Base-by-base conservation (phyloP, 306 rosid species). In the Cicer cuneatum region DNA sequence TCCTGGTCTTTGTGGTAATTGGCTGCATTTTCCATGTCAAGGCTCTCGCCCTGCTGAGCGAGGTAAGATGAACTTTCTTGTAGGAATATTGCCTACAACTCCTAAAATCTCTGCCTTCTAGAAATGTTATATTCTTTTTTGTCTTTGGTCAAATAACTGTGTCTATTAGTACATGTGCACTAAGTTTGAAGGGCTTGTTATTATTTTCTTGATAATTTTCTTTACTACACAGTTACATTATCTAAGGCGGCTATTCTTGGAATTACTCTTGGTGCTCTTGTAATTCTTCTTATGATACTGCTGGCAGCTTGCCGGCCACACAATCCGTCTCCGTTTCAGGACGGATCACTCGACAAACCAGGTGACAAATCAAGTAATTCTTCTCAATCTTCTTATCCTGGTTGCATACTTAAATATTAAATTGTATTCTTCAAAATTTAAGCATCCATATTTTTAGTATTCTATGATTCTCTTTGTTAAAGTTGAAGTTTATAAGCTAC, bases 191-290 rank as follows among this genome's bases (percentile, higher is more conserved):
- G 18, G 14, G 19, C 10, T 4, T 6, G 1, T 12, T 6, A 7
- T 14, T 59, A 59, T 59, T 33, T 33, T 21, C 11, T 52, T 49
- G 57, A 75, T 38, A 48, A 66, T 45, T 24, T 12, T 35, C 38
- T 61, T 77, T 56, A 51, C 19, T 38, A 7, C 73, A 84, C 83
- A 95, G 99, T 88, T 62, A 83, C 86, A 14, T 70, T 95, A 74
- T 87, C 99, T 9, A 95, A 92, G 89, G 97, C 91, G 0, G 98
- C 97, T 65, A 95, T 95, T 73, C 86, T 95, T 7, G 99, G 99
- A 61, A 95, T 95, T 60, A 90, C 97, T 53, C 98, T 95, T 52
- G 99, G 99, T n/a, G 96, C 90, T 69, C 90, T 95, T 16, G 92
- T 89, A 48, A 87, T 92, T 83, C 96, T 95, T 85, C 93, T 95